phyloP scores from a whole-genome alignment of 805 yeast genomes.

The Suhomyces pyralidae region DNA sequence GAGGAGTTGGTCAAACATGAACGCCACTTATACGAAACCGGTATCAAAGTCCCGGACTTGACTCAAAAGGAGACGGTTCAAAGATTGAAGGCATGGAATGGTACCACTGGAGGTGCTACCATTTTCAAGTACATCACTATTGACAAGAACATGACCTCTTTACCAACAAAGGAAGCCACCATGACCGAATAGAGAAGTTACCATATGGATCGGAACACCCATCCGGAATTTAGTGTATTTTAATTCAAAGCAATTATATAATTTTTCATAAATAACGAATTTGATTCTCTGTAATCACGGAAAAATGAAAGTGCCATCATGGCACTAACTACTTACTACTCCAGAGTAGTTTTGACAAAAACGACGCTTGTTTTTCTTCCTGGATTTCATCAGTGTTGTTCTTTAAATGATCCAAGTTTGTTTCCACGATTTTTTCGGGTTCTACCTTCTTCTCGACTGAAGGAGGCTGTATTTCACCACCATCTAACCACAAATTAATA shows the following conservation, averaged over 20 bases:
- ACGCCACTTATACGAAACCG: constrained; percentile 58
- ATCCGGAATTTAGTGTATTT: background rate
- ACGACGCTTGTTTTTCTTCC: background rate
- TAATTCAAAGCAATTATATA: background rate
- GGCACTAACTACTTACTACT: background rate
- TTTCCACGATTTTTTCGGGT: background rate
- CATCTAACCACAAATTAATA: constrained; percentile 24
- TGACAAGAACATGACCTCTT: constrained; percentile 23
- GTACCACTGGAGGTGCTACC: constrained; percentile 73
- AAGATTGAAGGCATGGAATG: constrained; percentile 71
- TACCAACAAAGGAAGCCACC: constrained; percentile 17
- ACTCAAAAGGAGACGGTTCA: constrained; percentile 57
- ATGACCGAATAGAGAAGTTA: constrained; percentile 4
- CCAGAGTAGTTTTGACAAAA: constrained; percentile 10
- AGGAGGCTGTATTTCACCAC: background rate
- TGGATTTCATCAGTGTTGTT: background rate
- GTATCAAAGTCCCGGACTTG: constrained; percentile 71
- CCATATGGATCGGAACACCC: background rate
- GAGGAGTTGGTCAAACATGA: constrained; percentile 65
- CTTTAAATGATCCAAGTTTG: background rate
- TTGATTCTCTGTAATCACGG: background rate
- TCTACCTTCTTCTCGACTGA: background rate
- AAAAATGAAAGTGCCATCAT: background rate
- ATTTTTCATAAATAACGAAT: background rate
- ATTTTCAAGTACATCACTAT: constrained; percentile 50